These are phyloP conservation scores for Leccinum huronense DNA, from an alignment of 1,284 basidiomycete genomes.

Conservation along the genomic window DNA sequence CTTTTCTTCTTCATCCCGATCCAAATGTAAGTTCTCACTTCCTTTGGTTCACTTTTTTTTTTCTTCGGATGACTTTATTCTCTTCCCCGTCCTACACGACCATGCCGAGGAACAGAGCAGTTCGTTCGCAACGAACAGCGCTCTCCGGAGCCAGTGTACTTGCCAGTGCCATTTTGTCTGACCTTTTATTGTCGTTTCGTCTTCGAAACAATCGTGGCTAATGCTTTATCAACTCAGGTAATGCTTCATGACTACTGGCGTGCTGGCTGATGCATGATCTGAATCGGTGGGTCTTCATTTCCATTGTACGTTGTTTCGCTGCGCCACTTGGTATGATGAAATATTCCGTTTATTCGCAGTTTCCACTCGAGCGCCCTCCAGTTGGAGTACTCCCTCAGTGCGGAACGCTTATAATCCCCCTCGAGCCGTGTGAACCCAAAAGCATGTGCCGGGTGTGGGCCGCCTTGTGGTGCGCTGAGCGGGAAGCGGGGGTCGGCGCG, in stretches of 20 bases:
- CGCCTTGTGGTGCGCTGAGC: constrained; percentile 63
- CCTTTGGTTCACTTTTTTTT: constrained; percentile 7
- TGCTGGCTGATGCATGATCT: neutral
- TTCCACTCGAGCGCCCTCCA: constrained; percentile 69
- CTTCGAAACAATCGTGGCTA: constrained; percentile 11
- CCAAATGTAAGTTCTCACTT: constrained; percentile 22
- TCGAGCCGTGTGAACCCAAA: constrained; percentile 63
- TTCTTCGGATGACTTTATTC: constrained; percentile 67
- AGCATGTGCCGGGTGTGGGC: constrained; percentile 58
- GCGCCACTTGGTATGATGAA: constrained; percentile 52
- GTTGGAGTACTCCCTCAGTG: constrained; percentile 65
- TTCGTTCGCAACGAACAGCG: constrained; percentile 72
- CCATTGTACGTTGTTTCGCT: constrained; percentile 10
- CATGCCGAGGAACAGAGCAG: constrained; percentile 70
- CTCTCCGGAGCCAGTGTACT: constrained; percentile 65
- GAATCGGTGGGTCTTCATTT: constrained; percentile 31
- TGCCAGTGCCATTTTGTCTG: constrained; percentile 84
- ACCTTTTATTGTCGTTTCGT: constrained; percentile 32
- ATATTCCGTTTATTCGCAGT: constrained; percentile 70
- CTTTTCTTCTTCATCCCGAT: constrained; percentile 2
- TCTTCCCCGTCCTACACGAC: constrained; percentile 85
- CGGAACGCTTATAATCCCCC: constrained; percentile 61
- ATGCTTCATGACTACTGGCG: neutral
- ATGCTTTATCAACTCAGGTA: constrained; percentile 12
- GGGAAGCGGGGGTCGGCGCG: constrained; percentile 57